These are phyloP conservation scores for Wickerhamia fluorescens DNA, from an alignment of 805 yeast genomes.

Conservation along the genomic window DNA sequence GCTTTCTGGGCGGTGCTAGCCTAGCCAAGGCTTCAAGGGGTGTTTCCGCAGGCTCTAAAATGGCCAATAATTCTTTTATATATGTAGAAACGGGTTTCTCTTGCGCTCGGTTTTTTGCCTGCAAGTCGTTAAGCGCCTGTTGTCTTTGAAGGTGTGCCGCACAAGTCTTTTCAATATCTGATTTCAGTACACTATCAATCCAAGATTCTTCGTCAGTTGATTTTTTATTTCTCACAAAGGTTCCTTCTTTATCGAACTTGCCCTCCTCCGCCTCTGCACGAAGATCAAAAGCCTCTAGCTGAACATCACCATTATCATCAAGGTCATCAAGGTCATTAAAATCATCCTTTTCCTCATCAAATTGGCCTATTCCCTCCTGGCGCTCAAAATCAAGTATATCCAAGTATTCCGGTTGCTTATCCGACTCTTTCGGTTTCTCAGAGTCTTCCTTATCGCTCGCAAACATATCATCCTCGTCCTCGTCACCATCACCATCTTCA, in stretches of 20 bases:
- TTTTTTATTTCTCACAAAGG: slow-evolving; percentile 35
- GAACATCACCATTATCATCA: slow-evolving; percentile 23
- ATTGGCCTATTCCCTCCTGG: slow-evolving; percentile 11
- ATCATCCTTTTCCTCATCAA: slow-evolving; percentile 16
- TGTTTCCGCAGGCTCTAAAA: slow-evolving; percentile 52
- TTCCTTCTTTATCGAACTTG: slow-evolving; percentile 53
- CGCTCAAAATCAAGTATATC: slow-evolving; percentile 32
- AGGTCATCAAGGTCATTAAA: too few species aligned
- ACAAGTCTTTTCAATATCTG: slow-evolving; percentile 38
- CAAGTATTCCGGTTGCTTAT: slow-evolving; percentile 17
- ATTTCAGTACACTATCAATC: slow-evolving; percentile 25
- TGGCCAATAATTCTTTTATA: slow-evolving; percentile 27
- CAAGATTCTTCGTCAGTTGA: slow-evolving; percentile 29
- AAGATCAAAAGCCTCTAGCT: slow-evolving; percentile 58
- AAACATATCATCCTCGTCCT: slow-evolving; percentile 37
- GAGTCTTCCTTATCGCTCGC: slow-evolving; percentile 21
- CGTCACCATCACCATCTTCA: slow-evolving; percentile 4
- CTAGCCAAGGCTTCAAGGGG: slow-evolving; percentile 48
- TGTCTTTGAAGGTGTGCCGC: slow-evolving; percentile 20
- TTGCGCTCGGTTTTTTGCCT: too few species aligned
- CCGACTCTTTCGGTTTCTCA: slow-evolving; percentile 4
- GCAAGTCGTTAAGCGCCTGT: background rate
- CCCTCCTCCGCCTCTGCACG: slow-evolving; percentile 54
- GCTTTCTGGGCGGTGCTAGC: slow-evolving; percentile 21
- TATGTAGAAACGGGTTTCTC: too few species aligned